A percentile compares a stretch with the other conserved stretches of the same genome.
Evolutionary conservation across 768 basidiomycete genomes (phyloP).

Genomic region (Agaricus subrufescens): DNA sequence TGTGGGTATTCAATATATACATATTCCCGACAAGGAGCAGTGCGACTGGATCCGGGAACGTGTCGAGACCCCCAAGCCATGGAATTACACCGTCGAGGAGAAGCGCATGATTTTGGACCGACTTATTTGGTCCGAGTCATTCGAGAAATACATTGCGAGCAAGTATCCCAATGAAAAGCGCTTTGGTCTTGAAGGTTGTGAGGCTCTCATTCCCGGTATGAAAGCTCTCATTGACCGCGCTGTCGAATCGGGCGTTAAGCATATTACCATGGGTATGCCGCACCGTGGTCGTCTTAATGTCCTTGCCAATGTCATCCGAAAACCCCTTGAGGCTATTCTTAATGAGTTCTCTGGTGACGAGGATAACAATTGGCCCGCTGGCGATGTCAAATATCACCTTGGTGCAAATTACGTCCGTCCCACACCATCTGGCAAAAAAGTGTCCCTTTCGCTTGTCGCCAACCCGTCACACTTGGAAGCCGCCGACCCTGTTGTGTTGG

Average conservation of each 20-base stretch:
- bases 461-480: slow-evolving; percentile 99
- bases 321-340: slow-evolving; percentile 95
- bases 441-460: slow-evolving; percentile 94
- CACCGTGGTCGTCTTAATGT: slow-evolving; percentile 99
- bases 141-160: slow-evolving; percentile 97
- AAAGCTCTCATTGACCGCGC: slow-evolving; percentile 99
- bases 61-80: slow-evolving; percentile 91
- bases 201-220: slow-evolving; percentile 97
- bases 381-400: slow-evolving; percentile 99
- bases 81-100: slow-evolving; percentile 97
- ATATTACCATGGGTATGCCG: slow-evolving; percentile 98
- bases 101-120: slow-evolving; percentile 99
- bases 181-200: slow-evolving; percentile 98
- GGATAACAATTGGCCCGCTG: slow-evolving; percentile 75
- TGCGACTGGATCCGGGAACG: slow-evolving; percentile 99
- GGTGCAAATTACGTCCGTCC: slow-evolving; percentile 99
- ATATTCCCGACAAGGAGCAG: slow-evolving; percentile 97
- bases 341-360: slow-evolving; percentile 89
- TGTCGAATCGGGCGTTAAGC: slow-evolving; percentile 93
- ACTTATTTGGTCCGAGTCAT: slow-evolving; percentile 99
- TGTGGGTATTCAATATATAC: slow-evolving; percentile 87
- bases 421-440: slow-evolving; percentile 97
- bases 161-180: slow-evolving; percentile 99
- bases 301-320: slow-evolving; percentile 96
- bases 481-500: slow-evolving; percentile 96